Conservation (phyloP, 148 eudicot genomes). For the Diospyros lotus region DNA sequence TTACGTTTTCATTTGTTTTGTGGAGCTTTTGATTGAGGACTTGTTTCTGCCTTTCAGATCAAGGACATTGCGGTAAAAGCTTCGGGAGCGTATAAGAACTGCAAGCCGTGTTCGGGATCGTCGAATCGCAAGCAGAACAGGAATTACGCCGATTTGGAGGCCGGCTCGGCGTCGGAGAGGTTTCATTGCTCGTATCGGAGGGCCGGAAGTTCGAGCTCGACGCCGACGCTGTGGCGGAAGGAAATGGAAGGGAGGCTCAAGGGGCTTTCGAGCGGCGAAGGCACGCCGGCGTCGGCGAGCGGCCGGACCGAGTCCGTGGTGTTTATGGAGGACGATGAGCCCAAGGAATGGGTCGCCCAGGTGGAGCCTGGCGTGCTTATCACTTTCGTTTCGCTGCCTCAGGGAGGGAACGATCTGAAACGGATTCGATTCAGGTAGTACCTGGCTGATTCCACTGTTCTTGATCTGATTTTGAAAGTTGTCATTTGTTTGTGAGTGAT, state of each 20-base stretch:
- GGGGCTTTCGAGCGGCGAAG: conserved; percentile 78
- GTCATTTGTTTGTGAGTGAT: conserved; percentile 32
- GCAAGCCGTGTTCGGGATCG: conserved; percentile 81
- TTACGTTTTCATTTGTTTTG: not conserved
- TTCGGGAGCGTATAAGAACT: conserved; percentile 80
- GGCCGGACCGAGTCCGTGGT: conserved; percentile 69
- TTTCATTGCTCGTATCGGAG: conserved; percentile 55
- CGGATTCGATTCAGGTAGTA: conserved; percentile 85
- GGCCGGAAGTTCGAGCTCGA: conserved; percentile 51
- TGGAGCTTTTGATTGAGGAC: not conserved
- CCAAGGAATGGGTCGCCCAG: conserved; percentile 97
- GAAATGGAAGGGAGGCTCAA: conserved; percentile 64
- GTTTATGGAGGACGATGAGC: conserved; percentile 82
- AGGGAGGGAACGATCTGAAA: conserved; percentile 88
- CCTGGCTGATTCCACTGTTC: conserved; percentile 5
- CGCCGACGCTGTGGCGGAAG: conserved; percentile 60
- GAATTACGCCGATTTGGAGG: conserved; percentile 49
- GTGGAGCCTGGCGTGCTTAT: conserved; percentile 97
- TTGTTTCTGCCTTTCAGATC: conserved; percentile 40
- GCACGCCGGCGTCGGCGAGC: conserved; percentile 79
- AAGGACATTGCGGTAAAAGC: conserved; percentile 90
- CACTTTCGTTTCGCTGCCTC: conserved; percentile 78
- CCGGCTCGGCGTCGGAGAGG: conserved; percentile 50
- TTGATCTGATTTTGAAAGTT: conserved; percentile 20
- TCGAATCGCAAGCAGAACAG: conserved; percentile 27